These are phyloP conservation scores for Guadua angustifolia DNA, from an alignment of 176 grass and related monocot species.

Conservation along the genomic window DNA sequence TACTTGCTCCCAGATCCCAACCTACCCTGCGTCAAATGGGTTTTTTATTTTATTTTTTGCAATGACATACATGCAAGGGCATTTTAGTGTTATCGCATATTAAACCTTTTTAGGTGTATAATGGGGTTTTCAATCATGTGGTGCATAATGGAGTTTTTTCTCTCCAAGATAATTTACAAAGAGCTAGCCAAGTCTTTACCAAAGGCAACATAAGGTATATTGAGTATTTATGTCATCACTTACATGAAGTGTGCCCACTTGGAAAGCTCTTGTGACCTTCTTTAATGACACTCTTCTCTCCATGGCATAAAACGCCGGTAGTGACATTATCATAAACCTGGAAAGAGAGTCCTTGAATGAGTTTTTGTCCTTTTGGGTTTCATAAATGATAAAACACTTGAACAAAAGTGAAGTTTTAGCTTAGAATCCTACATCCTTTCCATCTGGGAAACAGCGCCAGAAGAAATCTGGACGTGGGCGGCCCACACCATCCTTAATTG, in stretches of 20 bases:
- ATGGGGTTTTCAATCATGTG: neutral
- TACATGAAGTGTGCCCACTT: constrained; percentile 92
- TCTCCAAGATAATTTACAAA: neutral
- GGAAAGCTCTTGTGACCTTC: constrained; percentile 98
- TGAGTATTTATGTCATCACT: constrained; percentile 20
- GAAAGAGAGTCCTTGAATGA: constrained; percentile 23
- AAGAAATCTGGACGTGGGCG: constrained; percentile 95
- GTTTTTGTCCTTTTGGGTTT: neutral
- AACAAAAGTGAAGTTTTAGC: constrained; percentile 17
- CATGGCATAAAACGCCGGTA: constrained; percentile 78
- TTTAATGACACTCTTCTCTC: constrained; percentile 75
- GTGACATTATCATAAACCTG: constrained; percentile 86
- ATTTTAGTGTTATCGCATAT: neutral
- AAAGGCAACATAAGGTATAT: constrained; percentile 22
- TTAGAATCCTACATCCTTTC: constrained; percentile 64
- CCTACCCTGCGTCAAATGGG: neutral
- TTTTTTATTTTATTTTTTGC: neutral
- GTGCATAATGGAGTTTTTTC: neutral
- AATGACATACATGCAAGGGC: neutral
- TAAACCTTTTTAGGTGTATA: neutral
- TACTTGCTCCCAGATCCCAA: neutral
- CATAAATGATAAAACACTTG: constrained; percentile 14
- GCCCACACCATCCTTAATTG: constrained; percentile 93
- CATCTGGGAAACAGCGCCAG: constrained; percentile 99
- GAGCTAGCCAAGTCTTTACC: constrained; percentile 10